Evolutionary conservation across 306 rosid genomes (phyloP), one percentile per base, ranked within the genome.

Genomic region (Malus fusca): DNA sequence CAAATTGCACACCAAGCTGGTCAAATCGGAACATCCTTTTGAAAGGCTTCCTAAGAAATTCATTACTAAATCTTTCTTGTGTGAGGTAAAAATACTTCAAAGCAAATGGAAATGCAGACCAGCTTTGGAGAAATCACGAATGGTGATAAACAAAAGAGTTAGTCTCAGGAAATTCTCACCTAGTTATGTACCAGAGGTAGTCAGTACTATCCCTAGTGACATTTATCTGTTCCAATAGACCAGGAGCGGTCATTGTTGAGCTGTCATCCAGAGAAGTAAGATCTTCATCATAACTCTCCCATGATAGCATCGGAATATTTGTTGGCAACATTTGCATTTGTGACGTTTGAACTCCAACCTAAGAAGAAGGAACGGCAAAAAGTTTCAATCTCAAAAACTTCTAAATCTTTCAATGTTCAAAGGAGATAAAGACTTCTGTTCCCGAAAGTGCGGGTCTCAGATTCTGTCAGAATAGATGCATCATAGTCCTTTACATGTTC

Each of bases 301-400:
- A 96, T 53, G 92, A 86, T 75, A 90, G 73, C 85, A 86, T 73
- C 9, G 70, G 86, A 73, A 87, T 71, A 83, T 78, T 88, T 85
- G 97, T 85, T 44, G 98, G 97, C 83, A 90, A 66, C 99, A 96
- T 96, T 82, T 92, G 88, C 92, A 92, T 86, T 53, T 96, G 90
- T 58, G 99, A 90, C 73, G 99, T 96, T 86, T 96, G 98, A 88
- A 89, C 99, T 82, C 99, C 99, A 73, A 96, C 96, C 99, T 96
- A 79, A 55, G 74, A 35, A 65, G 71, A 62, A 44, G 77, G 76
- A 78, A 60, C 2, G 59, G 44, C 58, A 72, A 23, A 77, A 22
- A 30, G 77, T 37, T 69, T 56, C 8, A 81, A 80, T 70, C 61
- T 46, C 58, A 70, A 31, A 71, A 66, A 46, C 75, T 55, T 33